These are phyloP conservation scores for Myriosclerotinia curreyana DNA, from an alignment of 2,329 filamentous ascomycete genomes.

Conservation along the genomic window DNA sequence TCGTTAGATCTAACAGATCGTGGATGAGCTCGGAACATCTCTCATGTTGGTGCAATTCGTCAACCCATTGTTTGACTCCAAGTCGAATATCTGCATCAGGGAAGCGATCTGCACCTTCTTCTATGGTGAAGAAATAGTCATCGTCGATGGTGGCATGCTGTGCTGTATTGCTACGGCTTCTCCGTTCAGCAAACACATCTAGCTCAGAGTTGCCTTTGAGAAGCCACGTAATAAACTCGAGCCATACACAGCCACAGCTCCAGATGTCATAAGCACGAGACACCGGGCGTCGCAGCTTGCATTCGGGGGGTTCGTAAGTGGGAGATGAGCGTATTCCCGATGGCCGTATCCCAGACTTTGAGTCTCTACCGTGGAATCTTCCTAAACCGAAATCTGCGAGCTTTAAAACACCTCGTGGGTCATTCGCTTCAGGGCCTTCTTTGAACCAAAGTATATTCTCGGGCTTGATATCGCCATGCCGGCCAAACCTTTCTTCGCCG, in stretches of 20 bases:
- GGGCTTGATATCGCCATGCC: constrained; percentile 33
- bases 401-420: constrained; percentile 24
- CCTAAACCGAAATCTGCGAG: constrained; percentile 32
- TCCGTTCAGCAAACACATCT: constrained; percentile 24
- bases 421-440: constrained; percentile 36
- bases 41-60: constrained; percentile 21
- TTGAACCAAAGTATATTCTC: constrained; percentile 31
- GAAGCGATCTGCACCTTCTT: not conserved
- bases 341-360: constrained; percentile 35
- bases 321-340: constrained; percentile 27
- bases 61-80: constrained; percentile 19
- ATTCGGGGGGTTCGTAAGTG: constrained; percentile 45
- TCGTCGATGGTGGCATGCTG: constrained; percentile 21
- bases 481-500: constrained; percentile 35
- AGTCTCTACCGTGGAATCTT: constrained; percentile 39
- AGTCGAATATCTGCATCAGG: constrained; percentile 8
- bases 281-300: constrained; percentile 34
- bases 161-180: constrained; percentile 7
- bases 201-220: constrained; percentile 32
- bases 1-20: constrained; percentile 27
- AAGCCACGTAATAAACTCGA: constrained; percentile 43
- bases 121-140: constrained; percentile 31
- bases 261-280: constrained; percentile 42
- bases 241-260: constrained; percentile 41
- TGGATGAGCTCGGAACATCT: constrained; percentile 27